phyloP scores from a whole-genome alignment of 2,329 filamentous ascomycete genomes.

The Claviceps sp. region DNA sequence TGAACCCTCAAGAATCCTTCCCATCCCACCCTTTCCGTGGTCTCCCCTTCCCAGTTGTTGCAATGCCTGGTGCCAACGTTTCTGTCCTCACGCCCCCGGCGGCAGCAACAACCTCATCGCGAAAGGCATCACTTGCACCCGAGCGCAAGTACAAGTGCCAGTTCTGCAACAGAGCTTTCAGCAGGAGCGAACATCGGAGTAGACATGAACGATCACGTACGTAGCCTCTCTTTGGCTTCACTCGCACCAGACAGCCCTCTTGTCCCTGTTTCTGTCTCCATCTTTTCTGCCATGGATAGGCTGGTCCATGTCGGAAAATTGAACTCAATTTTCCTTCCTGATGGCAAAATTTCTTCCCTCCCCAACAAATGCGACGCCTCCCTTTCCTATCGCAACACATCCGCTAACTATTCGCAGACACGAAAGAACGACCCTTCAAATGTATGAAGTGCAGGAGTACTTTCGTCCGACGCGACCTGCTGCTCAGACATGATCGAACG shows the following conservation, averaged over 20 bases:
- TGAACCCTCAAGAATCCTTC: constrained; percentile 7
- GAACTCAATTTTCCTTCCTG: not conserved
- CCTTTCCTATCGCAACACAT: not conserved
- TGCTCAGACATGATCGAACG: constrained; percentile 93
- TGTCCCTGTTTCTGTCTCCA: not conserved
- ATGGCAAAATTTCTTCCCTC: not conserved
- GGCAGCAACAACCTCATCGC: constrained; percentile 55
- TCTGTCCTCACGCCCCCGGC: constrained; percentile 50
- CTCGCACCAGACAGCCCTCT: not conserved
- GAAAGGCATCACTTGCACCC: constrained; percentile 64
- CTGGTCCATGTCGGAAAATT: not conserved
- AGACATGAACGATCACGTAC: constrained; percentile 96
- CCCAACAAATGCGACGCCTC: constrained; percentile 4
- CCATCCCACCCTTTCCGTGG: no score
- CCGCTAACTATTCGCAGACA: constrained; percentile 46
- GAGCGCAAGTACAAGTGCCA: constrained; percentile 99
- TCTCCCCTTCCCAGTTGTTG: constrained; percentile 25
- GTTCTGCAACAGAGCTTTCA: constrained; percentile 96
- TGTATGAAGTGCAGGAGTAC: constrained; percentile 97
- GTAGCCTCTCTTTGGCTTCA: constrained; percentile 27
- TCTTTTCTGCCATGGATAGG: not conserved
- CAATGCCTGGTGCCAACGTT: constrained; percentile 60
- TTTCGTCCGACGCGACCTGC: constrained; percentile 91
- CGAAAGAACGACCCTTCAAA: constrained; percentile 97
- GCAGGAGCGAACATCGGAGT: constrained; percentile 91